A percentile compares a stretch with the other conserved stretches of the same genome.
phyloP scores from a whole-genome alignment of 2,329 filamentous ascomycete species.

The Penicillium palitans region DNA sequence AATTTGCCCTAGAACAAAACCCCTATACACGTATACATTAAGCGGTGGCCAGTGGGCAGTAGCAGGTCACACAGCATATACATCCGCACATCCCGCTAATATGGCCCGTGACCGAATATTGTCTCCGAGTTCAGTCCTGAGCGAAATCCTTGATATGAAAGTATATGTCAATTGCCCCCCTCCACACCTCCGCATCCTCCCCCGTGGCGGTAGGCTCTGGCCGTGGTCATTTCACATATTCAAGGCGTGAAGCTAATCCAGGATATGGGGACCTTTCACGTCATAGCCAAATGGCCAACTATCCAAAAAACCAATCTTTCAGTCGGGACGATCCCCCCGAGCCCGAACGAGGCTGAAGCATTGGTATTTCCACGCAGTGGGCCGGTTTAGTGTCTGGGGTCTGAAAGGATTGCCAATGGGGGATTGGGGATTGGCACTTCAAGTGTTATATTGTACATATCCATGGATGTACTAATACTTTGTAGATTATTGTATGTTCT shows the following conservation, averaged over 20 bases:
- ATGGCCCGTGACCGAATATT: background rate
- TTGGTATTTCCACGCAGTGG: constrained; percentile 16
- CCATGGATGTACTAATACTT: background rate
- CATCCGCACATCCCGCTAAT: constrained; percentile 1
- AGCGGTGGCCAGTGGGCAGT: background rate
- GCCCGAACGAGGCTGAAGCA: constrained; percentile 8
- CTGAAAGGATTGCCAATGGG: background rate
- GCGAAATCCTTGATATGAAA: background rate
- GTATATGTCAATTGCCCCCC: background rate
- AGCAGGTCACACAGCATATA: constrained; percentile 5
- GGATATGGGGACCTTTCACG: background rate
- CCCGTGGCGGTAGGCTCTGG: background rate
- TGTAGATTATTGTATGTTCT: background rate
- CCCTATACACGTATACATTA: background rate
- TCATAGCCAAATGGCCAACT: background rate
- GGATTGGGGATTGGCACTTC: background rate
- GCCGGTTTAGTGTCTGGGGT: constrained; percentile 6
- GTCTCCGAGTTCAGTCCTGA: background rate
- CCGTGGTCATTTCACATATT: background rate
- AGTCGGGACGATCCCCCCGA: constrained; percentile 5
- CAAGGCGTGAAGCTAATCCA: constrained; percentile 2
- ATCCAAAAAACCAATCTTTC: background rate
- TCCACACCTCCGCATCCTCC: background rate
- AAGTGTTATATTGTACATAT: background rate
- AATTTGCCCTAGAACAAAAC: background rate